These are phyloP conservation scores for Lepiota venenata DNA, from an alignment of 768 basidiomycete genomes.

Conservation along the genomic window DNA sequence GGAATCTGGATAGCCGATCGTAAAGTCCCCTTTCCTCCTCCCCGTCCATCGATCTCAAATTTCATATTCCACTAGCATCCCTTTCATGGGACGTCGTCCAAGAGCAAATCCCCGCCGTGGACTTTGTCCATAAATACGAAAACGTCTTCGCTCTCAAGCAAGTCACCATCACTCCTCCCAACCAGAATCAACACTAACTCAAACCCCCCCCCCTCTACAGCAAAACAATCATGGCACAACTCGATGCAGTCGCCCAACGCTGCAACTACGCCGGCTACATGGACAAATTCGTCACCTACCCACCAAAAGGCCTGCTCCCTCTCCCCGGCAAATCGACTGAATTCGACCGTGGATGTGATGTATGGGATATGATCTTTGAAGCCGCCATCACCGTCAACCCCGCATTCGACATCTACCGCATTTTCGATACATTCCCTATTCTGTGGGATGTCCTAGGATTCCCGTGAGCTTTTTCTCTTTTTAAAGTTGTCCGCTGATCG, in stretches of 20 bases:
- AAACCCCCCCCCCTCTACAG: constrained; percentile 27
- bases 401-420: constrained; percentile 74
- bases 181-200: constrained; percentile 5
- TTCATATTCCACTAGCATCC: constrained; percentile 33
- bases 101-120: constrained; percentile 66
- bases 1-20: constrained; percentile 76
- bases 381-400: constrained; percentile 64
- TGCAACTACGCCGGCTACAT: constrained; percentile 68
- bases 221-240: constrained; percentile 54
- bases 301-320: constrained; percentile 64
- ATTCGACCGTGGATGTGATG: constrained; percentile 51
- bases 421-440: constrained; percentile 72
- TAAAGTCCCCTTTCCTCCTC: constrained; percentile 27
- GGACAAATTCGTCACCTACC: constrained; percentile 60
- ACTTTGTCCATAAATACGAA: constrained; percentile 71
- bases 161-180: constrained; percentile 15
- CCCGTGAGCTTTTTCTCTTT: too few species aligned
- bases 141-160: constrained; percentile 74
- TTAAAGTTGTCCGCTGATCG: too few species aligned
- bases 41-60: not conserved
- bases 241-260: constrained; percentile 46
- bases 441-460: constrained; percentile 83
- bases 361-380: constrained; percentile 65
- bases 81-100: constrained; percentile 65
- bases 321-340: constrained; percentile 56